A percentile compares a stretch with the other conserved stretches of the same genome.
phyloP scores from a whole-genome alignment of 768 basidiomycete genomes.

The Sutorius australiensis region DNA sequence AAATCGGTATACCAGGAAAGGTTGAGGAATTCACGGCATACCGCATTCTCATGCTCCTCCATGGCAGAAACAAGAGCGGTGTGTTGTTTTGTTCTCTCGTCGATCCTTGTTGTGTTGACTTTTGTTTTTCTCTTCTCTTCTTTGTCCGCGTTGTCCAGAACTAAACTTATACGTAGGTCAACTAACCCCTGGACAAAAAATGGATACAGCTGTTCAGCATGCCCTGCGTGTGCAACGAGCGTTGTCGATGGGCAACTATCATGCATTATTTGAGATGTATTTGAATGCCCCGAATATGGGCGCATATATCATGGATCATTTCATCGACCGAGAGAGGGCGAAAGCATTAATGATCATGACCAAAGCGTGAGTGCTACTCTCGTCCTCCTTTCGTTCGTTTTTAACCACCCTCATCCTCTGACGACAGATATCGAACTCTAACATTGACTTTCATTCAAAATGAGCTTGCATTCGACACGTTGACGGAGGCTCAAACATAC shows the following conservation, averaged over 20 bases:
- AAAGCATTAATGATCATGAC: slow-evolving; percentile 85
- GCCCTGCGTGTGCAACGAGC: slow-evolving; percentile 88
- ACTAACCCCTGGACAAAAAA: slow-evolving; percentile 90
- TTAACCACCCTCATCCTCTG: slow-evolving; percentile 1
- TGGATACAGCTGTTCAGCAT: slow-evolving; percentile 74
- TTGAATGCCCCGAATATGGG: slow-evolving; percentile 91
- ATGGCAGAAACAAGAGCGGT: slow-evolving; percentile 94
- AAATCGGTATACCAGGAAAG: slow-evolving; percentile 88
- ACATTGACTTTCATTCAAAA: slow-evolving; percentile 72
- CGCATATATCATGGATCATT: slow-evolving; percentile 98
- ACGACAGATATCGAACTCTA: slow-evolving; percentile 73
- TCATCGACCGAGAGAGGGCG: slow-evolving; percentile 86
- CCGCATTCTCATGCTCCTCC: slow-evolving; percentile 92
- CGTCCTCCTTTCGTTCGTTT: background rate
- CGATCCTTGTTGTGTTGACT: slow-evolving; percentile 2
- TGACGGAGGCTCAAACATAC: slow-evolving; percentile 63
- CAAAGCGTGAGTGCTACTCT: slow-evolving; percentile 71
- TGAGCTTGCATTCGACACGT: slow-evolving; percentile 80
- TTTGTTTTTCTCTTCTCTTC: background rate
- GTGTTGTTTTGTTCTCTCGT: slow-evolving; percentile 23
- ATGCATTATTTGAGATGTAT: slow-evolving; percentile 84
- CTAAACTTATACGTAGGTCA: slow-evolving; percentile 96
- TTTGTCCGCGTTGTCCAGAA: slow-evolving; percentile 46
- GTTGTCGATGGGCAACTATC: slow-evolving; percentile 90
- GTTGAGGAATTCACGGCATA: slow-evolving; percentile 97